Conservation (phyloP, 805 yeast species). For the Suhomyces prunicola region DNA sequence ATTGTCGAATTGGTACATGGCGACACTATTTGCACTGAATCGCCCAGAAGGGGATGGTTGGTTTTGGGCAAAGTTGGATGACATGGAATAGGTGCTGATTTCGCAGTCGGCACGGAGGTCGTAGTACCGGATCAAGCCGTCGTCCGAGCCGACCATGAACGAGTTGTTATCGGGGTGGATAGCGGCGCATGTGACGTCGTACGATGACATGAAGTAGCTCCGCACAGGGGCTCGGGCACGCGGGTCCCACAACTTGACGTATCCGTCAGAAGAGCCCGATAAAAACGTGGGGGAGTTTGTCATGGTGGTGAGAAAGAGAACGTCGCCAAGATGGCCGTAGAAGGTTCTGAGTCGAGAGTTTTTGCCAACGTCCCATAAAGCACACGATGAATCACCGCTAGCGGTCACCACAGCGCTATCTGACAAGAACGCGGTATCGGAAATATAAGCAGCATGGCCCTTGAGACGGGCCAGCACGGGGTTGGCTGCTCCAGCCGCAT, state of each 20-base stretch:
- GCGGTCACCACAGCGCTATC: conserved; percentile 54
- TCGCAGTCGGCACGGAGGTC: conserved; percentile 79
- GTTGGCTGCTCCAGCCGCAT: background rate
- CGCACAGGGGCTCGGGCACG: conserved; percentile 43
- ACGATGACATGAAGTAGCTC: conserved; percentile 51
- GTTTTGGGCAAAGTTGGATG: conserved; percentile 7
- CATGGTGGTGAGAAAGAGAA: conserved; percentile 43
- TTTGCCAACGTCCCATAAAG: conserved; percentile 73
- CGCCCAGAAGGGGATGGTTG: background rate
- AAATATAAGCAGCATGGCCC: conserved; percentile 81
- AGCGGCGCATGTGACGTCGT: conserved; percentile 59
- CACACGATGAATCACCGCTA: conserved; percentile 80
- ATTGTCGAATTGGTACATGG: conserved; percentile 37
- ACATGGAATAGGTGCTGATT: conserved; percentile 46
- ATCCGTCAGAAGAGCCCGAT: conserved; percentile 68
- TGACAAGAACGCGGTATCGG: conserved; percentile 66
- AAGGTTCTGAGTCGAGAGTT: conserved; percentile 53
- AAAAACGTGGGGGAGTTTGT: conserved; percentile 39
- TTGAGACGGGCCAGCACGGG: conserved; percentile 50
- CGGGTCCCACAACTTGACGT: conserved; percentile 38
- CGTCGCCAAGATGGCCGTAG: conserved; percentile 71
- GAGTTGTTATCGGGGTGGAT: conserved; percentile 71
- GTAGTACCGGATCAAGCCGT: conserved; percentile 64
- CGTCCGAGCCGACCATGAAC: conserved; percentile 76
- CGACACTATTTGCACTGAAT: background rate